Evolutionary conservation across 208 protist genomes (phyloP).

Genomic region (Leishmania aethiopica): DNA sequence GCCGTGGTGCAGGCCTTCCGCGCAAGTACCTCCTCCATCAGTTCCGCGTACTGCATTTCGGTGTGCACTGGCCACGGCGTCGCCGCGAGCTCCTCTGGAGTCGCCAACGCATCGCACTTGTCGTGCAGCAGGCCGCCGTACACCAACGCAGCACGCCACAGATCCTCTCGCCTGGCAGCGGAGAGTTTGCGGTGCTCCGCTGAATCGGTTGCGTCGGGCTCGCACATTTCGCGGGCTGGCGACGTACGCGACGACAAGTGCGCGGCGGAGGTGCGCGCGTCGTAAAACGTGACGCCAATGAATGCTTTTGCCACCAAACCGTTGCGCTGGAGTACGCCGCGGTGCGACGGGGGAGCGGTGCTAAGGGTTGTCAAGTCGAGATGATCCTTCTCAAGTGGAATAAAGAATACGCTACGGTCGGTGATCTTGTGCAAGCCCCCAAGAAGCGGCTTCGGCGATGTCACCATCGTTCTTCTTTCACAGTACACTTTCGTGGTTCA

Average conservation of each 20-base stretch:
- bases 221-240: too few relatives aligned
- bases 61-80: slow-evolving; percentile 60
- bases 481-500: not conserved
- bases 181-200: slow-evolving; percentile 10
- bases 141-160: slow-evolving; percentile 40
- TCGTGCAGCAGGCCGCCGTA: slow-evolving; percentile 27
- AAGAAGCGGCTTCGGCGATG: slow-evolving; percentile 20
- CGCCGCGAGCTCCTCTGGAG: slow-evolving; percentile 4
- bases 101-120: slow-evolving; percentile 7
- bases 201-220: not conserved
- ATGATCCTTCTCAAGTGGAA: slow-evolving; percentile 27
- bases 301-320: slow-evolving; percentile 73
- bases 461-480: not conserved
- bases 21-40: slow-evolving; percentile 27
- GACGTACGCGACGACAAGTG: not conserved
- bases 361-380: slow-evolving; percentile 68
- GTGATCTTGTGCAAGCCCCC: slow-evolving; percentile 44
- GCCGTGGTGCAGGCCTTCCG: slow-evolving; percentile 28
- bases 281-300: slow-evolving; percentile 19
- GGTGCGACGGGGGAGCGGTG: slow-evolving; percentile 56
- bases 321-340: slow-evolving; percentile 60
- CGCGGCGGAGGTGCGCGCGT: not conserved
- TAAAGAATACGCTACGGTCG: slow-evolving; percentile 58
- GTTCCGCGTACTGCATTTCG: slow-evolving; percentile 26
- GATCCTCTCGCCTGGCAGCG: slow-evolving; percentile 29